Percentiles rank a stretch among this genome's conserved stretches.
Evolutionary conservation across 345 rosid genomes (phyloP).

Genomic region (Dovyalis caffra): DNA sequence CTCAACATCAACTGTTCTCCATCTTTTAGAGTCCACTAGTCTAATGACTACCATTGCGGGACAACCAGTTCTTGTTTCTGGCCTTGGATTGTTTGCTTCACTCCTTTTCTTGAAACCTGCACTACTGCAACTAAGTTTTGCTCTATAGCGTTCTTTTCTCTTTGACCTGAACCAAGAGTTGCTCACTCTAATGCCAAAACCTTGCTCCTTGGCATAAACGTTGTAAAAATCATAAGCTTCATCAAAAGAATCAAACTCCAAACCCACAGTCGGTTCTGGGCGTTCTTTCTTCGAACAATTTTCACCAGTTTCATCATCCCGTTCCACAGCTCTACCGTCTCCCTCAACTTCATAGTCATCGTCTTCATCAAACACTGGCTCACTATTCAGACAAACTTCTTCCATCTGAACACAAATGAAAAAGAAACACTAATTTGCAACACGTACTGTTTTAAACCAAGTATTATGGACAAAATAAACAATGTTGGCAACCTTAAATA

Average conservation of each 20-base stretch:
- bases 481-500: background rate
- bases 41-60: slow-evolving; percentile 46
- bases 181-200: slow-evolving; percentile 54
- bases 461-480: background rate
- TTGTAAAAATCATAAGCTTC: slow-evolving; percentile 49
- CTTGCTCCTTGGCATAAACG: slow-evolving; percentile 44
- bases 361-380: slow-evolving; percentile 44
- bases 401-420: slow-evolving; percentile 38
- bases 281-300: slow-evolving; percentile 23
- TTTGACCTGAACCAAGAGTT: slow-evolving; percentile 50
- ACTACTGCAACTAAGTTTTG: slow-evolving; percentile 55
- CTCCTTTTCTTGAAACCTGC: slow-evolving; percentile 55
- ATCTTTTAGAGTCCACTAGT: slow-evolving; percentile 44
- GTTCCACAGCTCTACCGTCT: slow-evolving; percentile 18
- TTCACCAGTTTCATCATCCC: slow-evolving; percentile 23
- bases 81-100: slow-evolving; percentile 50
- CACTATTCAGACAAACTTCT: slow-evolving; percentile 51
- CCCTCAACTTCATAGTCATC: slow-evolving; percentile 38
- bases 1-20: slow-evolving; percentile 51
- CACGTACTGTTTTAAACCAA: no score
- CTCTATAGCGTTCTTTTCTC: slow-evolving; percentile 48
- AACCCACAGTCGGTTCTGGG: slow-evolving; percentile 35
- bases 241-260: slow-evolving; percentile 53
- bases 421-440: slow-evolving; percentile 2
- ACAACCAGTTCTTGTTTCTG: slow-evolving; percentile 52